Evolutionary conservation across 495 filamentous ascomycete species (phyloP), one percentile per base, ranked within the genome.

Genomic region (Opeltia flavorubescens): DNA sequence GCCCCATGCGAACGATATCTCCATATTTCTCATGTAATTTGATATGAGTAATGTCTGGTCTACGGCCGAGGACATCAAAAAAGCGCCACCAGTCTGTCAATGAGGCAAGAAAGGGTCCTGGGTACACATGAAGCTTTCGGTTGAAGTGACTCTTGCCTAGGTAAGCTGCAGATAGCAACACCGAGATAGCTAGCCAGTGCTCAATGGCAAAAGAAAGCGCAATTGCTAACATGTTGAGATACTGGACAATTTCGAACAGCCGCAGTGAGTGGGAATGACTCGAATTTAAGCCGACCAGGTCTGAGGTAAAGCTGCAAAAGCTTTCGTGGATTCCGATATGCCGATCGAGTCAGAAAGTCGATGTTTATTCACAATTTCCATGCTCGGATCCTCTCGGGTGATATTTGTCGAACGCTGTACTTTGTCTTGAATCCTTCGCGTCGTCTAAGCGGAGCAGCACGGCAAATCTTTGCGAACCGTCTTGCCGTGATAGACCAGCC

Each of bases 41-140:
- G 29, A 78, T 71, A 56, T 84, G 78, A 3, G 80, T 80, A 40
- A 71, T 56, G 48, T 89, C 78, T 12, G 81, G 73, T 34, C 74
- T 67, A 36, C 76, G 68, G 8, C 65, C 64, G 44, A 73, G 74
- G 2, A 82, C 81, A 54, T 85, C 73, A 49, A 70, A 68, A 49
- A 84, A 76, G 20, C 85, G 70, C 77, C 81, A 87, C 61, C 69
- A 71, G 57, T 81, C 70, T 2, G 82, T 84, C 46, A 83, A 68
- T 5, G 71, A 73, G 12, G 78, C 84, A 31, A 83, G 62, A 48
- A 80, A 70, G 1, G 78, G 83, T 0, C 83, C 81, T 0, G 80
- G 81, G 50, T 76, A 80, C 52, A 72, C 74, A 62, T 76, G 74
- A 43, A 84, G 62, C 28, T 75, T 74, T 53, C 71, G 68, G 50